Conservation (phyloP, 2,329 filamentous ascomycete genomes). For the Incumbomyces delicatus region DNA sequence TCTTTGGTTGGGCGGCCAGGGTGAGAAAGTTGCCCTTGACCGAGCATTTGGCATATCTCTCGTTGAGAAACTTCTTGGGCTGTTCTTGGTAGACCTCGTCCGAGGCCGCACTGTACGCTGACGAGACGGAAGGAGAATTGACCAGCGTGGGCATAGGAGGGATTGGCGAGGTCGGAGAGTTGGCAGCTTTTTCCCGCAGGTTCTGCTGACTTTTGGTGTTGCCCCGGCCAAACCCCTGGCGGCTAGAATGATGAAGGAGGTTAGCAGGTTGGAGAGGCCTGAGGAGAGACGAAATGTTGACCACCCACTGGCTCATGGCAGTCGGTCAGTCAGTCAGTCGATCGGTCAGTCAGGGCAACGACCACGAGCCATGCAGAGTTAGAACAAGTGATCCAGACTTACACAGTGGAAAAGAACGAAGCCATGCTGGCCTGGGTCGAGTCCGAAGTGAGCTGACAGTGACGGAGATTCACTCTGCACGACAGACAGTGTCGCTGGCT, state of each 20-base stretch:
- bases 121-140: conserved; percentile 32
- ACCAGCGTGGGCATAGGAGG: conserved; percentile 26
- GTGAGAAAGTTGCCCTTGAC: conserved; percentile 98
- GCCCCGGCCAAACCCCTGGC: conserved; percentile 40
- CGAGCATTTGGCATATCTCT: conserved; percentile 63
- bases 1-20: conserved; percentile 80
- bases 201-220: conserved; percentile 36
- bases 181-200: conserved; percentile 21
- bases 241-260: conserved; percentile 25
- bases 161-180: conserved; percentile 23
- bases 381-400: conserved; percentile 24
- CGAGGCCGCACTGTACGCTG: conserved; percentile 29
- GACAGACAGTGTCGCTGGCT: not conserved
- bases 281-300: conserved; percentile 13
- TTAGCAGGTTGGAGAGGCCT: conserved; percentile 22
- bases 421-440: conserved; percentile 28
- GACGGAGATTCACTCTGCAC: not conserved
- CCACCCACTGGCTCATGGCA: conserved; percentile 7
- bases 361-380: not conserved
- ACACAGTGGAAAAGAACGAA: conserved; percentile 43
- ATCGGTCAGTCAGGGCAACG: conserved; percentile 6
- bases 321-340: conserved; percentile 2
- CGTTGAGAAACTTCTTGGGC: conserved; percentile 42
- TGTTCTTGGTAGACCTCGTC: conserved; percentile 30
- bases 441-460: not conserved